Evolutionary conservation across 208 protist species (phyloP), one percentile per base, ranked within the genome.

Genomic region (Acanthamoeba royreba): DNA sequence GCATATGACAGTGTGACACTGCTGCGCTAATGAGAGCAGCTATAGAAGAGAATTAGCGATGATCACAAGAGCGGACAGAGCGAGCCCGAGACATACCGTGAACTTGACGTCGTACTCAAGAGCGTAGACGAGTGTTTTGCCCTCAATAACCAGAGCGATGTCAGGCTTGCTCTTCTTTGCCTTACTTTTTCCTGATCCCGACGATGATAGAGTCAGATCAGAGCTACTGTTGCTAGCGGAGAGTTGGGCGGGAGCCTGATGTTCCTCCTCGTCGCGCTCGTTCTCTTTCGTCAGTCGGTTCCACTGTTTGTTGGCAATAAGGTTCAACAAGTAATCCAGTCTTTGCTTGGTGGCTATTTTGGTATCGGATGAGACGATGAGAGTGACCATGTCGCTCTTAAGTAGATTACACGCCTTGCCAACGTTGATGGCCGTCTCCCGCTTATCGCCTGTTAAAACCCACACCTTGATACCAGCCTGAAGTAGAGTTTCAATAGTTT

Each of bases 361-460:
- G 19, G 81, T 63, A 49, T 63, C 35, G 9, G 49, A 46, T 7
- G 81, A 88, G n/a, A 83, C 8, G 77, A 66, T 15, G 81, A 92
- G 45, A 0, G 40, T 46, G 81, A 49, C 43, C 85, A 92, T 94
- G 53, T 42, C 38, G 43, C 38, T 25, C 86, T 77, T 77, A 42
- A 96, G 35, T 4, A 98, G 79, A 15, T 96, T 93, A 63, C 95
- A 97, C 0, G 97, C 93, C 15, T 92, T 94, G 28, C 96, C 98
- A 95, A 99, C 99, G 94, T 99, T 98, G 94, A 99, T 98, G 7
- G 99, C 99, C 22, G 99, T 99, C 94, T 99, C 98, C 72, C 98
- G 91, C 96, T 99, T 99, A 96, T 99, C 99, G 43, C 99, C 99
- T 33, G 99, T 99, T 52, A 99, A 93, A 94, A 99, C 98, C 99